A percentile compares a stretch with the other conserved stretches of the same genome.
Evolutionary conservation across 208 protist genomes (phyloP).

Genomic region (Leptomonas pyrrhocoris): DNA sequence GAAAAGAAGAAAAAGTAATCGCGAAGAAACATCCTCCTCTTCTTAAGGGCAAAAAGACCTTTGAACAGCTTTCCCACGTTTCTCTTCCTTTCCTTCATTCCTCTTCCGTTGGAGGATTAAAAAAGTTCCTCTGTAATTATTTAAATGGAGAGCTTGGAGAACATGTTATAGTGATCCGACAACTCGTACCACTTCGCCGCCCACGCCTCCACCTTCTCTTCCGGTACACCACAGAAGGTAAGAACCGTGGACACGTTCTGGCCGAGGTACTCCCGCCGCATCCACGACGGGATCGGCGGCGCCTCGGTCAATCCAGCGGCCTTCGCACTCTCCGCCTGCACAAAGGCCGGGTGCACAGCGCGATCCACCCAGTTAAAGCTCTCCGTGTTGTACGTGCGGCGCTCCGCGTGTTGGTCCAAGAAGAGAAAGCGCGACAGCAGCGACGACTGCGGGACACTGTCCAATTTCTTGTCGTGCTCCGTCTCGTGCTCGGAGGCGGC

Average conservation of each 20-base stretch:
- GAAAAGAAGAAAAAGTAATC: no score
- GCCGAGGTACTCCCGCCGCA: constrained; percentile 86
- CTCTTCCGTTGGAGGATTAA: no score
- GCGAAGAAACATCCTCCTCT: no score
- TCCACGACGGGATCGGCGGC: constrained; percentile 77
- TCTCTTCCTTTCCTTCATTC: background rate
- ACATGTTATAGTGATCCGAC: constrained; percentile 89
- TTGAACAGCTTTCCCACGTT: no score
- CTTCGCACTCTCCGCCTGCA: constrained; percentile 59
- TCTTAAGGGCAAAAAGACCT: no score
- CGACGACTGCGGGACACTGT: constrained; percentile 36
- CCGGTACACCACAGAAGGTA: constrained; percentile 45
- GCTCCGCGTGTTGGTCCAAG: constrained; percentile 41
- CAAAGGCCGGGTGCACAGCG: constrained; percentile 73
- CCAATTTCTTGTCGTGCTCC: constrained; percentile 50
- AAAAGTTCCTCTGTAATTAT: no score
- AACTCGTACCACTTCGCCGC: constrained; percentile 63
- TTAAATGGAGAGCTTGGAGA: constrained; percentile 53
- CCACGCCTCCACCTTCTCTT: constrained; percentile 47
- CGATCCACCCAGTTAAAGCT: constrained; percentile 82
- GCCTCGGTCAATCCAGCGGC: constrained; percentile 39
- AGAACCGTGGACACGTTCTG: constrained; percentile 72
- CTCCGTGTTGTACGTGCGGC: constrained; percentile 35
- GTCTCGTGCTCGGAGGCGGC: constrained; percentile 72
- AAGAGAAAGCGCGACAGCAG: constrained; percentile 61